A percentile compares a stretch with the other conserved stretches of the same genome.
Evolutionary conservation across 2,329 filamentous ascomycete genomes (phyloP).

Genomic region (Berkeleyomyces rouxiae): DNA sequence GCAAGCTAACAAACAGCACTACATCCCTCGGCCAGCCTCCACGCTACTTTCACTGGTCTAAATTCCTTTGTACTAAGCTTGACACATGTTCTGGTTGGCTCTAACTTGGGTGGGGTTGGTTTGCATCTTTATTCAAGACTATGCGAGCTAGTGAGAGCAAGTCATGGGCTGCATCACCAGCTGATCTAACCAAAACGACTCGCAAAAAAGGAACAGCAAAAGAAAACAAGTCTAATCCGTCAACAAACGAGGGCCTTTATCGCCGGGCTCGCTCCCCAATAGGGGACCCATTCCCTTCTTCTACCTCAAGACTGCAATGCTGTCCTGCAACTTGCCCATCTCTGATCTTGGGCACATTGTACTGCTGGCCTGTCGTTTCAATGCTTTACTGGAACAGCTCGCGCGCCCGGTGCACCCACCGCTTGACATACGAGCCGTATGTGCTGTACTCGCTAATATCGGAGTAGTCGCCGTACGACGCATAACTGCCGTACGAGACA

Average conservation of each 20-base stretch:
- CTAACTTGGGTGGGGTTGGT: background rate
- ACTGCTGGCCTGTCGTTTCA: background rate
- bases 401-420: background rate
- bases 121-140: background rate
- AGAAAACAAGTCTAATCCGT: background rate
- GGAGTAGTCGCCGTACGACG: conserved; percentile 8
- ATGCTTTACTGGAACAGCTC: background rate
- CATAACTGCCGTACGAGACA: conserved; percentile 1
- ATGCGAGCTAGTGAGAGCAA: background rate
- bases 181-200: background rate
- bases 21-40: too few relatives aligned
- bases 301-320: too few relatives aligned
- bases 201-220: background rate
- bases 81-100: too few relatives aligned
- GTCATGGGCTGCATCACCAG: background rate
- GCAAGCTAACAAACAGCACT: too few relatives aligned
- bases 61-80: background rate
- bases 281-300: too few relatives aligned
- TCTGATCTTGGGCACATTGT: too few relatives aligned
- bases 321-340: too few relatives aligned
- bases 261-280: background rate
- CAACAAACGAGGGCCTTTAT: background rate
- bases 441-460: background rate
- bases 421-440: conserved; percentile 5
- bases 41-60: too few relatives aligned